phyloP scores from a whole-genome alignment of 2,329 filamentous ascomycete species.

The Xylariaceae sp. region DNA sequence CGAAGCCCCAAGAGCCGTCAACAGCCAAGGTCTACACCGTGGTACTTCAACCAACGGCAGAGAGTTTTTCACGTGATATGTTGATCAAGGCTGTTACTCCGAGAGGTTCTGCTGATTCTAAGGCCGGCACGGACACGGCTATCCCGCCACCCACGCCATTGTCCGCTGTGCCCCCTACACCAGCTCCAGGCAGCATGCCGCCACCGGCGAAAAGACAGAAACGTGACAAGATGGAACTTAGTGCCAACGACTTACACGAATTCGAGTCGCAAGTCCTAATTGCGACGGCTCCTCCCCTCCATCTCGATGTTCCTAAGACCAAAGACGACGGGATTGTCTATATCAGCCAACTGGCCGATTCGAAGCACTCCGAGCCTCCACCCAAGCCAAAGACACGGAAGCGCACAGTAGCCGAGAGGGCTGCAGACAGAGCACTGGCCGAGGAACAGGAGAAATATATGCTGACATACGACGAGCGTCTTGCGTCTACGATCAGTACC shows the following conservation, averaged over 20 bases:
- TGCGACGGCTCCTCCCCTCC: slow-evolving; percentile 67
- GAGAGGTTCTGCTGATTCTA: slow-evolving; percentile 39
- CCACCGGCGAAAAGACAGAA: slow-evolving; percentile 64
- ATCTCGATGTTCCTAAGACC: slow-evolving; percentile 69
- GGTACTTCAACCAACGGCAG: slow-evolving; percentile 77
- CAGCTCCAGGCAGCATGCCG: slow-evolving; percentile 54
- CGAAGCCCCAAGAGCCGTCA: slow-evolving; percentile 40
- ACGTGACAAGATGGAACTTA: slow-evolving; percentile 67
- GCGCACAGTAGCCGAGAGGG: slow-evolving; percentile 89
- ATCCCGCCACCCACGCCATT: slow-evolving; percentile 65
- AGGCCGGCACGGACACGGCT: slow-evolving; percentile 31
- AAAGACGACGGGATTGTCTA: slow-evolving; percentile 65
- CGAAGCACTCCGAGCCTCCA: slow-evolving; percentile 68
- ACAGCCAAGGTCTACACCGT: slow-evolving; percentile 68
- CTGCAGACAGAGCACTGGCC: slow-evolving; percentile 86
- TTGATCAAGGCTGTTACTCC: slow-evolving; percentile 70
- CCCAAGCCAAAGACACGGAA: slow-evolving; percentile 87
- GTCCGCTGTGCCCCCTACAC: slow-evolving; percentile 54
- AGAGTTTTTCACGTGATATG: slow-evolving; percentile 71
- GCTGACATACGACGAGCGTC: slow-evolving; percentile 83
- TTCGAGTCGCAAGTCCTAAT: slow-evolving; percentile 73
- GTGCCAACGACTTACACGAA: slow-evolving; percentile 64
- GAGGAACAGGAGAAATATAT: slow-evolving; percentile 88
- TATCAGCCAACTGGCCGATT: slow-evolving; percentile 67
- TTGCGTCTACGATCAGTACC: slow-evolving; percentile 55